Evolutionary conservation across 495 filamentous ascomycete species (phyloP), one percentile per base, ranked within the genome.

Genomic region (Hypoxylon cercidicola): DNA sequence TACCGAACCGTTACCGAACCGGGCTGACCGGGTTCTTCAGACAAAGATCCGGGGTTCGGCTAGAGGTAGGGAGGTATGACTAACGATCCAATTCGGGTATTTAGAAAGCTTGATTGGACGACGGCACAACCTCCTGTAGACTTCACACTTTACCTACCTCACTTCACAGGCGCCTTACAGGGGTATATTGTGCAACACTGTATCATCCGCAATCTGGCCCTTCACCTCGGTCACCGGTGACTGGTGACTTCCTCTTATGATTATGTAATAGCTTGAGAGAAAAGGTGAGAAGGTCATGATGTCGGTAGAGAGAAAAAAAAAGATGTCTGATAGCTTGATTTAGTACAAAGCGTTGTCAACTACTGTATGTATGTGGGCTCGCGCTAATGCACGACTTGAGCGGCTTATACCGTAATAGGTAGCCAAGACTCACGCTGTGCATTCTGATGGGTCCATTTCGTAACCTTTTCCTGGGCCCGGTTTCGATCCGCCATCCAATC

Each of bases 361-460:
- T 30, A 7, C 12, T 11, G 43, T 21, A 37, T 15, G 7, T 25
- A 1, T 23, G 18, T 28, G 23, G 53, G 30, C n/a, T 28, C 25
- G 25, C 25, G 25, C 25, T 28, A 28, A 59, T 59, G 62, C 32
- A 60, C 45, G 56, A 53, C 21, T 68, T 44, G 48, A 30, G 15
- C 28, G 50, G 58, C 57, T 77, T 60, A 70, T 78, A 7, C 74
- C 77, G 32, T 44, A 75, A 58, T 21, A 45, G 50, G 72, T 67
- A 69, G 62, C 49, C 70, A 64, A 57, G 78, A 68, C 15, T 35
- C 78, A 62, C 68, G 72, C 53, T 47, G 70, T 64, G 70, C 62
- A 62, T 73, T 70, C 9, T 60, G 60, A 25, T 20, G 40, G 58
- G 35, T 44, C 64, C 32, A n/a, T 8, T 15, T 49, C 25, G 25